Percentiles rank a stretch among this genome's conserved stretches.
phyloP scores from a whole-genome alignment of 345 rosid genomes.

The Geranium rotundifolium region DNA sequence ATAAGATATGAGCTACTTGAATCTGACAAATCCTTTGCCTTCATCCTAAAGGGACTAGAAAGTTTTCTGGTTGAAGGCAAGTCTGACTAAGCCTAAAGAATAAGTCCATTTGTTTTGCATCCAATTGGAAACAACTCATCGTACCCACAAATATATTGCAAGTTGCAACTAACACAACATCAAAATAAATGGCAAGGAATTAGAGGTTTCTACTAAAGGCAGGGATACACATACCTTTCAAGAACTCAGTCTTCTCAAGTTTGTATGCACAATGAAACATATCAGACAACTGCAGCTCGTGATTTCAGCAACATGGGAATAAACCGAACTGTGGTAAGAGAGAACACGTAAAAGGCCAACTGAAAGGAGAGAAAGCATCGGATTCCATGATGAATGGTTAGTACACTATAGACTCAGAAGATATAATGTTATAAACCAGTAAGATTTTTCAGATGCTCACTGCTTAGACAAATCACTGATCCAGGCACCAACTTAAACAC shows the following conservation, averaged over 20 bases:
- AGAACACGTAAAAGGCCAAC: constrained; percentile 7
- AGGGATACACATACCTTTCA: constrained; percentile 6
- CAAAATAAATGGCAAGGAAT: too few relatives aligned
- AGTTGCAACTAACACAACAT: too few relatives aligned
- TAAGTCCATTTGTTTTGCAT: too few relatives aligned
- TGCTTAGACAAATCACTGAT: constrained; percentile 7
- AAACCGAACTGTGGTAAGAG: constrained; percentile 1
- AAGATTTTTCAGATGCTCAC: constrained; percentile 10
- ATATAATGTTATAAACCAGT: not conserved
- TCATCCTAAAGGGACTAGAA: too few relatives aligned
- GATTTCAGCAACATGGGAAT: constrained; percentile 1
- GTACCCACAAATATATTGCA: too few relatives aligned
- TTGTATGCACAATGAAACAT: constrained; percentile 1
- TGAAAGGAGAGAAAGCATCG: constrained; percentile 2
- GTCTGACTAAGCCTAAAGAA: too few relatives aligned
- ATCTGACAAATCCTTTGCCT: too few relatives aligned
- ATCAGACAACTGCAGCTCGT: constrained; percentile 9
- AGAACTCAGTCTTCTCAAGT: constrained; percentile 7
- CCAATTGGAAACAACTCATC: too few relatives aligned
- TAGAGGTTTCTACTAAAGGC: not conserved
- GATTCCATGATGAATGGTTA: not conserved
- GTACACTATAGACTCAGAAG: not conserved
- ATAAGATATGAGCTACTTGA: too few relatives aligned
- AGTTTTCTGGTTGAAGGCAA: too few relatives aligned
- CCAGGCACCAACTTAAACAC: constrained; percentile 12